Percentiles rank a stretch among this genome's conserved stretches.
Conservation (phyloP, 768 basidiomycete genomes). For the Pulveroboletus sp. region DNA sequence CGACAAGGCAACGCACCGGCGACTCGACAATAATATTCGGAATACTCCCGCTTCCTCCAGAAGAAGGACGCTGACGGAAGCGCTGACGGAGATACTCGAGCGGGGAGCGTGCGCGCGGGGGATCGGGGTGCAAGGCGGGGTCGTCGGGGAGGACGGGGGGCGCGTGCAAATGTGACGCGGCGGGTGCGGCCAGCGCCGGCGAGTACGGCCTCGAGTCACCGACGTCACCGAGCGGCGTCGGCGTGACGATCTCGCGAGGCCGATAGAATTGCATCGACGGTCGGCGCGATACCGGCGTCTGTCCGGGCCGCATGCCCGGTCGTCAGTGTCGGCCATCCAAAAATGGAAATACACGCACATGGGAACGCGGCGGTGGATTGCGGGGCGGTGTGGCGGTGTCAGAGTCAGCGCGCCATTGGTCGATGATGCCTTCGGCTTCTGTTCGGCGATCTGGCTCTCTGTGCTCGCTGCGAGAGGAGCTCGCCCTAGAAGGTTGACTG, state of each 20-base stretch:
- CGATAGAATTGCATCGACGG: constrained; percentile 21
- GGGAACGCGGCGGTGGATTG: constrained; percentile 14
- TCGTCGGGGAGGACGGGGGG: constrained; percentile 5
- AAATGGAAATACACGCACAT: constrained; percentile 13
- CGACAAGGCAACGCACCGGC: constrained; percentile 32
- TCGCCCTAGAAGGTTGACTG: constrained; percentile 21
- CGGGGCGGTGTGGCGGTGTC: constrained; percentile 18
- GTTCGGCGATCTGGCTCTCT: constrained; percentile 19
- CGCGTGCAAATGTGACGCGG: background rate
- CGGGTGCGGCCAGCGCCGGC: constrained; percentile 10
- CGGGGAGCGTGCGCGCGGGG: constrained; percentile 16
- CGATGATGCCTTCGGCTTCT: constrained; percentile 25
- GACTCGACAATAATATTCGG: constrained; percentile 46
- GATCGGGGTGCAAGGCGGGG: background rate
- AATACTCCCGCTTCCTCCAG: constrained; percentile 30
- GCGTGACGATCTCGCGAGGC: constrained; percentile 32
- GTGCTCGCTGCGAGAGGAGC: constrained; percentile 16
- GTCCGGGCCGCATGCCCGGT: background rate
- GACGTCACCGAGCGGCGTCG: constrained; percentile 24
- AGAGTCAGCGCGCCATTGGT: constrained; percentile 32
- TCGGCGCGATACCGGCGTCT: constrained; percentile 18
- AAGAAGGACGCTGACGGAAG: constrained; percentile 30
- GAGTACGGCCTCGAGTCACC: constrained; percentile 15
- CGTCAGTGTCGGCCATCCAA: constrained; percentile 4
- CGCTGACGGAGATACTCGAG: constrained; percentile 24